Percentiles rank a stretch among this genome's conserved stretches.
These are phyloP conservation scores for Hibiscus mutabilis DNA, from an alignment of 345 rosid genomes.

Conservation along the genomic window DNA sequence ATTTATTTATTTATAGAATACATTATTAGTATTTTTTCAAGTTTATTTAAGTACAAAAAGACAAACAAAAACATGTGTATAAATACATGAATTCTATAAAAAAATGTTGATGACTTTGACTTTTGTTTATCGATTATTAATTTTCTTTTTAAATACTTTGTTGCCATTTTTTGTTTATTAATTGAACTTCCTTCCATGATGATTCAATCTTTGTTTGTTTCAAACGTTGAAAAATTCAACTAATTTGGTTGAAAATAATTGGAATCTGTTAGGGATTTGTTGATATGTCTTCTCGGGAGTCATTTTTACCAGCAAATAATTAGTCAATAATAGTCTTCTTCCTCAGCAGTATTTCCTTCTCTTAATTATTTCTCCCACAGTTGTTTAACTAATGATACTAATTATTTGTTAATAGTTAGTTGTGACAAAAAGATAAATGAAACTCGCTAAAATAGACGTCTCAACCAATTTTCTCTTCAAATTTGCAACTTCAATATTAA, in stretches of 20 bases:
- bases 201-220: neutral
- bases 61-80: neutral
- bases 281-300: neutral
- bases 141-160: neutral
- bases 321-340: neutral
- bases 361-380: neutral
- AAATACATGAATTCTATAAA: neutral
- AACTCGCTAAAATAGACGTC: neutral
- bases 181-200: neutral
- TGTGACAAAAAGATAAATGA: neutral
- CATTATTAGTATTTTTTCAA: neutral
- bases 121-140: neutral
- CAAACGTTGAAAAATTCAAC: neutral
- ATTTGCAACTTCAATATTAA: neutral
- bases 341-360: neutral
- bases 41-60: neutral
- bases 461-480: neutral
- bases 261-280: neutral
- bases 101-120: neutral
- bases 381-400: neutral
- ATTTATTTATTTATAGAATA: neutral
- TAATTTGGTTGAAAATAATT: neutral
- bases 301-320: too few species aligned
- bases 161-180: neutral
- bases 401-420: neutral